These are phyloP conservation scores for Candida insectorum DNA, from an alignment of 805 yeast genomes.

Conservation along the genomic window DNA sequence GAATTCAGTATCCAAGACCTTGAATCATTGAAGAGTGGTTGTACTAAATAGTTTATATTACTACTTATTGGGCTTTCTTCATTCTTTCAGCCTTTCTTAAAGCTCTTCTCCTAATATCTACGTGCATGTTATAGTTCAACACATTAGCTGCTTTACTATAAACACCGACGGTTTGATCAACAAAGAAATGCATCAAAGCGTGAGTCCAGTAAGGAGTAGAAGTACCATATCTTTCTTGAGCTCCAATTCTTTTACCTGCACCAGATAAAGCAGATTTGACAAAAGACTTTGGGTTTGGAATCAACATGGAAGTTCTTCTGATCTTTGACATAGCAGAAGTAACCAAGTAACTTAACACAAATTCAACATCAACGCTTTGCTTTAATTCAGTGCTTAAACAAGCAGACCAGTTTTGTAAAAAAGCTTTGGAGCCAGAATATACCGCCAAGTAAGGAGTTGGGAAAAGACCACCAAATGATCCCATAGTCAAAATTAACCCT, in stretches of 20 bases:
- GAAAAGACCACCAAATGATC: constrained; percentile 91
- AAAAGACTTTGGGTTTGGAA: constrained; percentile 80
- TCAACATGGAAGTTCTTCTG: constrained; percentile 64
- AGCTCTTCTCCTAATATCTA: constrained; percentile 77
- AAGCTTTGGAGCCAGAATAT: constrained; percentile 94
- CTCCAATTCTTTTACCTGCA: constrained; percentile 85
- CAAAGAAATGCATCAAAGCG: constrained; percentile 83
- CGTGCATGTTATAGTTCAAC: constrained; percentile 74
- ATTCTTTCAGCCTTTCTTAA: constrained; percentile 58
- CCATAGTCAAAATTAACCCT: constrained; percentile 89
- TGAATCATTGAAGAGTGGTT: no score
- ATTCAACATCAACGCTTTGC: constrained; percentile 74
- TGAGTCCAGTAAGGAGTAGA: constrained; percentile 92
- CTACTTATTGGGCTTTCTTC: constrained; percentile 6
- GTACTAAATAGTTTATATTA: no score
- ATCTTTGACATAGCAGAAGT: constrained; percentile 96
- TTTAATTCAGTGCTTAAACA: constrained; percentile 85
- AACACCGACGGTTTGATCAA: constrained; percentile 79
- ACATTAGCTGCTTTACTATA: constrained; percentile 66
- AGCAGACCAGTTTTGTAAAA: constrained; percentile 88
- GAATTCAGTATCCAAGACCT: no score
- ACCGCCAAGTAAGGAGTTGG: constrained; percentile 93
- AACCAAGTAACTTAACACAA: constrained; percentile 83
- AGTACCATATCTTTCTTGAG: constrained; percentile 86
- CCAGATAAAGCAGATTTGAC: constrained; percentile 67